phyloP scores from a whole-genome alignment of 2,329 filamentous ascomycete species.

The Diaporthe sp. region DNA sequence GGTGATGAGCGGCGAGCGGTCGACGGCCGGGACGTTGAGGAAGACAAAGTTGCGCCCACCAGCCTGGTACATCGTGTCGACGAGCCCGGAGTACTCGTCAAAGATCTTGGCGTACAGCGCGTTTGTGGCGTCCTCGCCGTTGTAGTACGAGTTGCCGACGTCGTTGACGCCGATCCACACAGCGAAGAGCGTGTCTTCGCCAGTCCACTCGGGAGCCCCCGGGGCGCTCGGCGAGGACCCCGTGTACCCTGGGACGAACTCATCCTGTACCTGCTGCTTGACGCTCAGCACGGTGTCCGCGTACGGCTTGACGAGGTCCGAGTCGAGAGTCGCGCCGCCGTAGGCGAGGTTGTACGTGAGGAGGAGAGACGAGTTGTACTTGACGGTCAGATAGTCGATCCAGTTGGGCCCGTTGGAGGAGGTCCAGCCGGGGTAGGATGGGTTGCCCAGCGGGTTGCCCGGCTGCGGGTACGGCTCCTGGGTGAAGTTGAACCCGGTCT shows the following conservation, averaged over 20 bases:
- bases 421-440: conserved; percentile 62
- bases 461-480: conserved; percentile 58
- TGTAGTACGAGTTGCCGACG: conserved; percentile 58
- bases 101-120: conserved; percentile 51
- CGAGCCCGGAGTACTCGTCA: conserved; percentile 50
- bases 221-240: conserved; percentile 47
- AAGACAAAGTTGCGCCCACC: conserved; percentile 68
- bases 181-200: conserved; percentile 53
- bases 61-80: conserved; percentile 56
- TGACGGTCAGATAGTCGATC: conserved; percentile 59
- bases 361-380: conserved; percentile 57
- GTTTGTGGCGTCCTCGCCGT: conserved; percentile 42
- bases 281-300: conserved; percentile 57
- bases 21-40: conserved; percentile 66
- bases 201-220: conserved; percentile 47
- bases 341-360: conserved; percentile 65
- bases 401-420: conserved; percentile 62
- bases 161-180: conserved; percentile 69
- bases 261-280: conserved; percentile 58
- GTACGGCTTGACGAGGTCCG: conserved; percentile 62
- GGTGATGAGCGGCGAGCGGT: conserved; percentile 61
- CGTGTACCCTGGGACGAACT: conserved; percentile 49
- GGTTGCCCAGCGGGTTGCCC: conserved; percentile 71
- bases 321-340: conserved; percentile 64
- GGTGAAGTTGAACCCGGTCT: conserved; percentile 61